Conservation (phyloP, 2,329 filamentous ascomycete species). For the Aspergillus texensis region DNA sequence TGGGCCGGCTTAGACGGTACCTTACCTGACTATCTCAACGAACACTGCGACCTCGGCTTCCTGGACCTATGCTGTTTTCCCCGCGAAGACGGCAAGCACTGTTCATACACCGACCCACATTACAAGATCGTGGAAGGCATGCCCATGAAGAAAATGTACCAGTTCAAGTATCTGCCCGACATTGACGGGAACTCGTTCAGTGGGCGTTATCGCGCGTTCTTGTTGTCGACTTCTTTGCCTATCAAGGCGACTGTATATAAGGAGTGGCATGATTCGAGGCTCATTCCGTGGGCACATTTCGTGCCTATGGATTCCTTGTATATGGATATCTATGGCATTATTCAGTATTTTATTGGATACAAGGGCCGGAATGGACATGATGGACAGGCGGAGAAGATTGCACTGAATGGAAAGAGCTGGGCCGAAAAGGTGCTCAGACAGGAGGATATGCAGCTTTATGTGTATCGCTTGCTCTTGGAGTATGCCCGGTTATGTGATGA, state of each 20-base stretch:
- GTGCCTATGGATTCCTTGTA: constrained; percentile 79
- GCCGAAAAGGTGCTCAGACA: constrained; percentile 67
- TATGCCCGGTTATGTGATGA: constrained; percentile 56
- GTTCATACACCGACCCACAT: constrained; percentile 50
- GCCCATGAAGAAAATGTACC: constrained; percentile 43
- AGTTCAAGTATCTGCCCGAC: constrained; percentile 71
- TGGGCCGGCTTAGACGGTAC: constrained; percentile 28
- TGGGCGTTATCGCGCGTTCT: constrained; percentile 69
- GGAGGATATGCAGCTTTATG: constrained; percentile 76
- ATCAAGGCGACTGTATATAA: constrained; percentile 78
- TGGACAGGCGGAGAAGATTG: constrained; percentile 64
- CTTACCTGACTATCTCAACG: constrained; percentile 44
- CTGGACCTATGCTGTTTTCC: constrained; percentile 50
- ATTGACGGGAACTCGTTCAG: constrained; percentile 76
- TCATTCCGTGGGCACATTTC: constrained; percentile 79
- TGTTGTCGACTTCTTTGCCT: constrained; percentile 69
- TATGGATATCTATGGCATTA: constrained; percentile 70
- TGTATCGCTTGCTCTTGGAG: constrained; percentile 65
- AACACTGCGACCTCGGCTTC: constrained; percentile 47
- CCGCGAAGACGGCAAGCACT: constrained; percentile 37
- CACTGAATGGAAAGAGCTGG: constrained; percentile 67
- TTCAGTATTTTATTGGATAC: constrained; percentile 74
- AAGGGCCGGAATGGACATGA: constrained; percentile 48
- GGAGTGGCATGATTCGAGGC: constrained; percentile 77
- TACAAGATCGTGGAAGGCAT: constrained; percentile 36